A percentile compares a stretch with the other conserved stretches of the same genome.
These are phyloP conservation scores for Fusarium ambrosium DNA, from an alignment of 2,329 filamentous ascomycete genomes.

Conservation along the genomic window DNA sequence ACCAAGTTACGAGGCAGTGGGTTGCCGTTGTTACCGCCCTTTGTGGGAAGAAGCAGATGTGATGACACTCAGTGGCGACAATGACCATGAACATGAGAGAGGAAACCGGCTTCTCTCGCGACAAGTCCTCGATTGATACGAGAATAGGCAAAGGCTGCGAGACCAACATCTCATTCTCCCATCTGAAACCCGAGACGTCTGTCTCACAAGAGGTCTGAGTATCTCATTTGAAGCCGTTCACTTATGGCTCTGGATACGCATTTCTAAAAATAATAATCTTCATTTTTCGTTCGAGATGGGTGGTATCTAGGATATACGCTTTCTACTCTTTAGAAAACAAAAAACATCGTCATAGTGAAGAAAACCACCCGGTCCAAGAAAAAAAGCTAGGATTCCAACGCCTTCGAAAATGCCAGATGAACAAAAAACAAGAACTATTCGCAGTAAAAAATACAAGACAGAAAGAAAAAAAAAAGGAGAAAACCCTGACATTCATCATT, in stretches of 20 bases:
- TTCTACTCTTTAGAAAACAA: conserved; percentile 22
- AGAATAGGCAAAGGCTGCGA: not conserved
- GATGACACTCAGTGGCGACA: conserved; percentile 92
- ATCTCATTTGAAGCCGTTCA: not conserved
- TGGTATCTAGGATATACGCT: conserved; percentile 36
- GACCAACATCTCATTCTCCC: not conserved
- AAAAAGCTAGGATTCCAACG: conserved; percentile 32
- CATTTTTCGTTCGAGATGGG: conserved; percentile 11
- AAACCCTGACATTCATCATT: not conserved
- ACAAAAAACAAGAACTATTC: not conserved
- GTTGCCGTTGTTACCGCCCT: conserved; percentile 81
- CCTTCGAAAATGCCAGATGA: conserved; percentile 33
- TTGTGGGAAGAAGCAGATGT: conserved; percentile 92
- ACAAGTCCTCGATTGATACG: conserved; percentile 69
- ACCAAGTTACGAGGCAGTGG: conserved; percentile 88
- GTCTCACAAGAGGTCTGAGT: not conserved
- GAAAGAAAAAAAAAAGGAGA: not conserved
- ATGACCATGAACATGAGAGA: conserved; percentile 74
- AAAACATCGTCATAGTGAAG: conserved; percentile 4
- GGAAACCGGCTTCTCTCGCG: conserved; percentile 59
- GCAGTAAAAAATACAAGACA: conserved; percentile 6
- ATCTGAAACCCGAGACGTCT: not conserved
- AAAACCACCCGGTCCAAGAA: conserved; percentile 24
- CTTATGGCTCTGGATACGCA: not conserved
- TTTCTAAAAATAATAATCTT: not conserved